A percentile compares a stretch with the other conserved stretches of the same genome.
Evolutionary conservation across 257 asterid species (phyloP).

Genomic region (Linderniella brevidens): DNA sequence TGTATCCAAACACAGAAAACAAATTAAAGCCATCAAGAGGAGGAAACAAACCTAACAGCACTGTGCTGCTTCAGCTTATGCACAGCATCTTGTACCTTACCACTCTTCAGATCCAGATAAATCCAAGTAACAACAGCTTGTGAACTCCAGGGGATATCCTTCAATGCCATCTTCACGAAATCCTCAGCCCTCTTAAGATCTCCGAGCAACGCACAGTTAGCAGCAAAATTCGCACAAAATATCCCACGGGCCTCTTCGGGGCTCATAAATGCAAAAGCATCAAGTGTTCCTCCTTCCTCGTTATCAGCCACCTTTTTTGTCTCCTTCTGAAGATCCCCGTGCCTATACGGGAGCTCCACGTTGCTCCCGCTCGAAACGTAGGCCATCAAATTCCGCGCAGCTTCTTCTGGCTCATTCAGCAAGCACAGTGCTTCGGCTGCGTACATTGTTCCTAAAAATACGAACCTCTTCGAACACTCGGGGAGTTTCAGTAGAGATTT

Average conservation of each 20-base stretch:
- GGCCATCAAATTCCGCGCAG: constrained; percentile 37
- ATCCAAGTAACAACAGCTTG: constrained; percentile 53
- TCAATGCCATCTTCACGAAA: constrained; percentile 34
- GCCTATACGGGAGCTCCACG: constrained; percentile 46
- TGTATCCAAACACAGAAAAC: too few relatives aligned
- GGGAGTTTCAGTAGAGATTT: constrained; percentile 41
- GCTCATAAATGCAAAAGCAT: constrained; percentile 21
- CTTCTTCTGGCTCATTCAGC: constrained; percentile 60
- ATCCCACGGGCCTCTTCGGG: constrained; percentile 83
- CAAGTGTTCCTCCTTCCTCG: constrained; percentile 27
- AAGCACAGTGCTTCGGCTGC: constrained; percentile 87
- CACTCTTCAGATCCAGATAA: constrained; percentile 54
- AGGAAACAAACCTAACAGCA: constrained; percentile 18
- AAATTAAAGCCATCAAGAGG: too few relatives aligned
- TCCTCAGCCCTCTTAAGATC: constrained; percentile 46
- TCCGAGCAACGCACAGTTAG: constrained; percentile 37
- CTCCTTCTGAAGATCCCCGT: constrained; percentile 42
- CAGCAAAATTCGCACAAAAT: constrained; percentile 44
- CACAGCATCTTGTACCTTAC: constrained; percentile 48
- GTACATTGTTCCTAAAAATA: constrained; percentile 50
- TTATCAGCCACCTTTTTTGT: constrained; percentile 29
- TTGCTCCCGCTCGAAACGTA: constrained; percentile 32
- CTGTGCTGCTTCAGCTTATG: constrained; percentile 43
- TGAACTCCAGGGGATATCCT: constrained; percentile 30
- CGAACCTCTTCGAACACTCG: constrained; percentile 33